phyloP scores from a whole-genome alignment of 306 rosid species.

The Aeschynomene evenia region DNA sequence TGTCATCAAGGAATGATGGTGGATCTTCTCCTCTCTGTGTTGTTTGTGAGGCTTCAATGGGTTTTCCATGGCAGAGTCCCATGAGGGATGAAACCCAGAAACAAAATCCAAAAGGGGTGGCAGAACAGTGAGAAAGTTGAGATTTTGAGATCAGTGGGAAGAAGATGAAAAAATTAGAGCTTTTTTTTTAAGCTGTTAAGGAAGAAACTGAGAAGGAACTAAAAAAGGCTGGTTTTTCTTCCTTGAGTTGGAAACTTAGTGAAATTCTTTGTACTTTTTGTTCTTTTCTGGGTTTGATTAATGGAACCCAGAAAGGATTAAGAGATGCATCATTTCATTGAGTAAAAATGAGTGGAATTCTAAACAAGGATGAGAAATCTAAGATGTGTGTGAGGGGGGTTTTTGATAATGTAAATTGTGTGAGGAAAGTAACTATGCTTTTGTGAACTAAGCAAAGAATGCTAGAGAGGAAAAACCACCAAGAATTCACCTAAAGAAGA shows the following conservation, averaged over 20 bases:
- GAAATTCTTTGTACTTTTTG: background rate
- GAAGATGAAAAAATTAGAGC: background rate
- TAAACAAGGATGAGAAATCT: slow-evolving; percentile 17
- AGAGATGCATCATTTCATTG: slow-evolving; percentile 6
- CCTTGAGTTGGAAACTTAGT: background rate
- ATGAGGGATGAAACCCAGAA: slow-evolving; percentile 37
- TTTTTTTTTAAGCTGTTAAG: slow-evolving; percentile 13
- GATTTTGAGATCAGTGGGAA: slow-evolving; percentile 1
- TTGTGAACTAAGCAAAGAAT: slow-evolving; percentile 36
- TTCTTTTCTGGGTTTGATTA: slow-evolving; percentile 27
- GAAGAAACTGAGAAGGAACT: background rate
- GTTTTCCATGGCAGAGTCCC: slow-evolving; percentile 83
- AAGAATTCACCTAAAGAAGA: slow-evolving; percentile 36
- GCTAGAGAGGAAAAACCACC: slow-evolving; percentile 26
- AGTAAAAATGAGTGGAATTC: slow-evolving; percentile 29
- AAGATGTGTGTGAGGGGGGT: background rate
- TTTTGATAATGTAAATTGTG: slow-evolving; percentile 28
- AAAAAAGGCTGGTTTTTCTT: slow-evolving; percentile 7
- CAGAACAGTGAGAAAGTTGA: background rate
- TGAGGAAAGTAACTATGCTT: slow-evolving; percentile 43
- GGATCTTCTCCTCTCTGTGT: slow-evolving; percentile 27
- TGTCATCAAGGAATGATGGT: background rate
- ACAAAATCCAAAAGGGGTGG: slow-evolving; percentile 10
- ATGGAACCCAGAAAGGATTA: slow-evolving; percentile 18
- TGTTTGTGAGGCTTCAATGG: slow-evolving; percentile 33